Percentiles rank a stretch among this genome's conserved stretches.
phyloP scores from a whole-genome alignment of 306 rosid genomes.

The Vigna nakashimae region DNA sequence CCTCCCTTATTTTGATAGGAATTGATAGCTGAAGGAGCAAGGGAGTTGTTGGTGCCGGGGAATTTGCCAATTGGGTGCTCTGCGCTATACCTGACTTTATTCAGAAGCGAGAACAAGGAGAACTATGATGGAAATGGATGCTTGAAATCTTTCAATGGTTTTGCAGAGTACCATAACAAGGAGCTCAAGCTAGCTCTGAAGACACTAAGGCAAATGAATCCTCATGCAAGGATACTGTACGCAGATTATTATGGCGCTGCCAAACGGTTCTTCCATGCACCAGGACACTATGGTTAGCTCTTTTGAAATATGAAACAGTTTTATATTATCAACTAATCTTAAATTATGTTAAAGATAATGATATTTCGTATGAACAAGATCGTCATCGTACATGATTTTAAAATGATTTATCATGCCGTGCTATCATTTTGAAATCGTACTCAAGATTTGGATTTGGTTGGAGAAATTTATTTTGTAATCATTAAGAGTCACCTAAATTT shows the following conservation, averaged over 20 bases:
- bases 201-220: conserved; percentile 49
- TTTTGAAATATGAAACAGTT: too few species aligned
- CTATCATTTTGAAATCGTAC: not conserved
- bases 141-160: conserved; percentile 62
- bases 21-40: conserved; percentile 75
- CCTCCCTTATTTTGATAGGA: conserved; percentile 40
- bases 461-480: not conserved
- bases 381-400: too few species aligned
- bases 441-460: not conserved
- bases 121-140: conserved; percentile 67
- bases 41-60: conserved; percentile 70
- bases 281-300: conserved; percentile 57
- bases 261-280: conserved; percentile 55
- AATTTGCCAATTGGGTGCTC: conserved; percentile 76
- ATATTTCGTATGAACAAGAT: too few species aligned
- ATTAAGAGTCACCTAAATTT: too few species aligned
- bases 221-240: conserved; percentile 63
- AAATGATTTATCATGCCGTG: not conserved
- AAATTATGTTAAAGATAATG: not conserved
- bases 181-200: conserved; percentile 55
- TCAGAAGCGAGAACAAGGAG: conserved; percentile 44
- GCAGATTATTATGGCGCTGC: conserved; percentile 71
- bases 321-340: too few species aligned
- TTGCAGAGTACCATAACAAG: conserved; percentile 58
- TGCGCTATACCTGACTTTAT: conserved; percentile 58